Conservation (phyloP, 2,329 filamentous ascomycete species). For the Pseudogymnoascus sp. region DNA sequence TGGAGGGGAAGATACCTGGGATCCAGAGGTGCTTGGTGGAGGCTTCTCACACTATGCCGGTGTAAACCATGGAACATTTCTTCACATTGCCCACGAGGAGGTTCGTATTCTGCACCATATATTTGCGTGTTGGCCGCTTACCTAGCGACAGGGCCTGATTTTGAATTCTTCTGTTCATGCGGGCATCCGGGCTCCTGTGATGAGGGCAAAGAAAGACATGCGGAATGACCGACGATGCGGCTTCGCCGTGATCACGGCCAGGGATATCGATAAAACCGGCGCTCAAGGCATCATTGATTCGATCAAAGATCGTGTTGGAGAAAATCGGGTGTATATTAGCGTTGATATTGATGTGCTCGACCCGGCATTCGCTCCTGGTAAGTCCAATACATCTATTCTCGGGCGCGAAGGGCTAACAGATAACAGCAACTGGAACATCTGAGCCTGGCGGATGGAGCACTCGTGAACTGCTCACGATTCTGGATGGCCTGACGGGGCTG, state of each 20-base stretch:
- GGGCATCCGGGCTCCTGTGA: constrained; percentile 51
- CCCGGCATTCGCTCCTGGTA: constrained; percentile 43
- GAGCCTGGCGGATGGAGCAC: constrained; percentile 57
- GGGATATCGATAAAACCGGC: constrained; percentile 41
- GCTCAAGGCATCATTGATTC: constrained; percentile 36
- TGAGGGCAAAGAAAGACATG: constrained; percentile 41
- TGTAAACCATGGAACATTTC: constrained; percentile 28
- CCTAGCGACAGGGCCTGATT: constrained; percentile 38
- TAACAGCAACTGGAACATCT: constrained; percentile 39
- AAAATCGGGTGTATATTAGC: constrained; percentile 45
- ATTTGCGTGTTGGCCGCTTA: not conserved
- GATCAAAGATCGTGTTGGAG: constrained; percentile 41
- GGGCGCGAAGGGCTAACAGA: constrained; percentile 19
- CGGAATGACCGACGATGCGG: constrained; percentile 52
- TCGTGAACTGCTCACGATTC: constrained; percentile 49
- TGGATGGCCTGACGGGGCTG: constrained; percentile 51
- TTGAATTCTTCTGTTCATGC: constrained; percentile 53
- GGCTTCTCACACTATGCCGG: constrained; percentile 24
- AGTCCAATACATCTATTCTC: constrained; percentile 14
- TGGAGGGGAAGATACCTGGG: constrained; percentile 39
- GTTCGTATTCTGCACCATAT: not conserved
- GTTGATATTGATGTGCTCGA: constrained; percentile 47
- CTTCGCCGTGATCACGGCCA: constrained; percentile 49
- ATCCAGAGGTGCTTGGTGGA: constrained; percentile 42
- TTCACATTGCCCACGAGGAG: constrained; percentile 29